Evolutionary conservation across 225 moss, liverwort and hornwort genomes (phyloP).

Genomic region (Thuidium tamariscinum): DNA sequence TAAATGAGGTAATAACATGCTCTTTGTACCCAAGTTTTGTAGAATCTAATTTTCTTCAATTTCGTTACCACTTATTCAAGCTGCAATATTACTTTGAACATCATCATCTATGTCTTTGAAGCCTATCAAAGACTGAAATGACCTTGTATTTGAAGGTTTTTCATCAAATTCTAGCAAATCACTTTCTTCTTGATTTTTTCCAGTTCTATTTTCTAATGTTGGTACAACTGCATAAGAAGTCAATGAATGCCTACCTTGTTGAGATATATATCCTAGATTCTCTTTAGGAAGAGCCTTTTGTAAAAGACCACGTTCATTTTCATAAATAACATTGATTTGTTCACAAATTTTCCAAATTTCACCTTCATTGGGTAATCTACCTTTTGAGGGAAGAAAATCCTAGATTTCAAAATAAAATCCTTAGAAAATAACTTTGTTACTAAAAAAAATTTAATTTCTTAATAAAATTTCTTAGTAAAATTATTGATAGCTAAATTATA

Average conservation of each 20-base stretch:
- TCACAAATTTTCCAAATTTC: not conserved
- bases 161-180: not conserved
- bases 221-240: slow-evolving; percentile 2
- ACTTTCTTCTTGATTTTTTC: not conserved
- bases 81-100: not conserved
- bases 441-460: not conserved
- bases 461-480: no score
- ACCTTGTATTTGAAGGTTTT: not conserved
- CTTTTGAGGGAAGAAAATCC: not conserved
- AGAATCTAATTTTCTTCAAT: not conserved
- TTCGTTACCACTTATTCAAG: not conserved
- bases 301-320: not conserved
- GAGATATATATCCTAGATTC: not conserved
- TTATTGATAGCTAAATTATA: no score
- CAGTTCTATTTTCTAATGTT: not conserved
- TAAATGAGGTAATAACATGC: not conserved
- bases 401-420: not conserved
- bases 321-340: not conserved
- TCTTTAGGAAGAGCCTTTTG: not conserved
- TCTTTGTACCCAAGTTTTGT: not conserved
- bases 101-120: not conserved
- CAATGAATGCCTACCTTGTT: not conserved
- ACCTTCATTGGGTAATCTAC: not conserved
- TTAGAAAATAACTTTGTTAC: not conserved
- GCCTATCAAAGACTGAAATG: not conserved